Evolutionary conservation across 1,284 basidiomycete genomes (phyloP), one percentile per base, ranked within the genome.

Genomic region (Pascua sp.): DNA sequence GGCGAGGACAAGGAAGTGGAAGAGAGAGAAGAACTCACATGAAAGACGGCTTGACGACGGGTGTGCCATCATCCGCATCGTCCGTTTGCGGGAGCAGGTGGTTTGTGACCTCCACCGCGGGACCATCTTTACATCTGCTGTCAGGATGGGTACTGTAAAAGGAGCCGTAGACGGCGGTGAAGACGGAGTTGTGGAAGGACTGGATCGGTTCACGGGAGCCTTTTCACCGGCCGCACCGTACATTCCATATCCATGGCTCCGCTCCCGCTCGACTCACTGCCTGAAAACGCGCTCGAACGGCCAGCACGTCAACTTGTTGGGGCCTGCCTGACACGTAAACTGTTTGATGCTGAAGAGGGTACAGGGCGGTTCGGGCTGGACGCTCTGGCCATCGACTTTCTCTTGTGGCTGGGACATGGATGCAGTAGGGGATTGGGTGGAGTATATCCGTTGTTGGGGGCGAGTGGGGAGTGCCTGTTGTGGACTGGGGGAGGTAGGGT

Each of bases 221-320:
- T 5, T 12, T 9, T 16, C 42, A 37, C 8, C 15, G 11, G 16
- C 10, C 41, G 15, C 40, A 41, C 36, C 12, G 1, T 38, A 13
- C 36, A 37, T n/a, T 9, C 13, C 16, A 8, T 9, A 8, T n/a
- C 36, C 47, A 15, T 37, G 15, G n/a, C 8, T 16, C 37, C 36
- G 13, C 11, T 36, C 1, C n/a, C 8, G 5, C 47, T n/a, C 36
- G 24, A 62, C 56, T 62, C 48, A 62, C 60, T 62, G 56, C 15
- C 60, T 44, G 42, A 62, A 62, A 13, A 62, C 49, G n/a, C 60
- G 56, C 45, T 62, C 60, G 15, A 62, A 38, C 2, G 60, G 60
- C 48, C 51, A 62, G 47, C 60, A 62, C 44, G 39, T 47, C 17
- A 62, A 37, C 37, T 40, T 16, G 49, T 53, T 13, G n/a, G n/a